These are phyloP conservation scores for Arthrobotrys sinensis DNA, from an alignment of 2,329 filamentous ascomycete species.

Conservation along the genomic window DNA sequence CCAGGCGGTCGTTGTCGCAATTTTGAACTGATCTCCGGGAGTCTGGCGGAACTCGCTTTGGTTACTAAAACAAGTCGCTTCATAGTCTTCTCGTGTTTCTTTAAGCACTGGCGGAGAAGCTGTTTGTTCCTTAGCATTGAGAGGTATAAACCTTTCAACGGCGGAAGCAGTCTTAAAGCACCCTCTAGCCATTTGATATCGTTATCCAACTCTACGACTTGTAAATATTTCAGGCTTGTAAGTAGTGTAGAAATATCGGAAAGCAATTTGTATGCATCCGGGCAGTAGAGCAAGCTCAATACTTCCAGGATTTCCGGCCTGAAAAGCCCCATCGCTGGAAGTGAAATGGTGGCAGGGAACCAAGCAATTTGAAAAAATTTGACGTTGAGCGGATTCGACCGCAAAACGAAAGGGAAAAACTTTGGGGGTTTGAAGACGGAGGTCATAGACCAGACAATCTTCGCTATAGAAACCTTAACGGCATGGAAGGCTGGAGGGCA, in stretches of 20 bases:
- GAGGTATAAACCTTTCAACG: background rate
- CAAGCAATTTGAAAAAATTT: no score
- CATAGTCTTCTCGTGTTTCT: background rate
- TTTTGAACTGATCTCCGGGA: background rate
- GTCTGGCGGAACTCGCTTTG: background rate
- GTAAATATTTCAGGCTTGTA: slow-evolving; percentile 4
- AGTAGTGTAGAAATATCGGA: background rate
- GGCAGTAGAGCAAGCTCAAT: slow-evolving; percentile 10
- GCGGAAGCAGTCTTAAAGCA: background rate
- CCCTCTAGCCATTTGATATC: background rate
- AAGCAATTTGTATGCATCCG: background rate
- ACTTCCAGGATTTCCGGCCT: slow-evolving; percentile 22
- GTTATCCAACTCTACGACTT: background rate
- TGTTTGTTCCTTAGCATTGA: background rate
- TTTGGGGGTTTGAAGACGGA: no score
- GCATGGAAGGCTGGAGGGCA: no score
- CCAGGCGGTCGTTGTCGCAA: no score
- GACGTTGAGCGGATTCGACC: no score
- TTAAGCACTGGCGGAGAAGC: background rate
- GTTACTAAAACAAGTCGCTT: background rate
- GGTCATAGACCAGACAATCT: no score
- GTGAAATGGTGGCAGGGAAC: no score
- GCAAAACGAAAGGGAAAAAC: no score
- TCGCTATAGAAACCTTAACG: no score
- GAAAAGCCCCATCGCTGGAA: background rate